Evolutionary conservation across 768 basidiomycete genomes (phyloP).

Genomic region (Russula sp.): DNA sequence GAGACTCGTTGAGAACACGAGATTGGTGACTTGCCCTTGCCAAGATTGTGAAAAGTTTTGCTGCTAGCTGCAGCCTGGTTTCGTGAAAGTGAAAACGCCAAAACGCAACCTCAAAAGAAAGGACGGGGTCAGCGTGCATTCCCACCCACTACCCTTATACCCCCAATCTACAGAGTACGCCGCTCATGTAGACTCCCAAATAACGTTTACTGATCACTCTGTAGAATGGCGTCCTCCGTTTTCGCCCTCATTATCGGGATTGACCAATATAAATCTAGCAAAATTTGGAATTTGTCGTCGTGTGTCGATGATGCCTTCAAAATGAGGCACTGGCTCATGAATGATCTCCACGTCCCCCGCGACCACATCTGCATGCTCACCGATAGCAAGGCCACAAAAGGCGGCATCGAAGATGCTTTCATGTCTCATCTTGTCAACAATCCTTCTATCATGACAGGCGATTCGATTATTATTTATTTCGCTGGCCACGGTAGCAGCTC

Average conservation of each 20-base stretch:
- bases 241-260: slow-evolving; percentile 70
- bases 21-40: slow-evolving; percentile 11
- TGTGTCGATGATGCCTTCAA: slow-evolving; percentile 62
- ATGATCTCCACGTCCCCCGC: slow-evolving; percentile 56
- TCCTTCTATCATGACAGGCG: slow-evolving; percentile 53
- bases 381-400: slow-evolving; percentile 59
- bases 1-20: slow-evolving; percentile 22
- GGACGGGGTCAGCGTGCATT: neutral
- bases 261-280: slow-evolving; percentile 59
- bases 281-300: slow-evolving; percentile 63
- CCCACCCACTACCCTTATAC: slow-evolving; percentile 10
- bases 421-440: slow-evolving; percentile 64
- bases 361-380: slow-evolving; percentile 56
- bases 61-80: neutral
- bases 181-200: neutral
- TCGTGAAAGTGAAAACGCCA: neutral
- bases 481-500: slow-evolving; percentile 69
- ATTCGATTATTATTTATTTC: slow-evolving; percentile 67
- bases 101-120: slow-evolving; percentile 18
- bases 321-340: slow-evolving; percentile 54
- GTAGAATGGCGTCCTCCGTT: slow-evolving; percentile 45
- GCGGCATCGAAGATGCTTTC: slow-evolving; percentile 58
- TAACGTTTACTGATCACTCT: neutral
- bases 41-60: neutral
- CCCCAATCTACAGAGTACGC: slow-evolving; percentile 12